These are phyloP conservation scores for Aphanomyces stellatus DNA, from an alignment of 352 stramenopile genomes.

Conservation along the genomic window DNA sequence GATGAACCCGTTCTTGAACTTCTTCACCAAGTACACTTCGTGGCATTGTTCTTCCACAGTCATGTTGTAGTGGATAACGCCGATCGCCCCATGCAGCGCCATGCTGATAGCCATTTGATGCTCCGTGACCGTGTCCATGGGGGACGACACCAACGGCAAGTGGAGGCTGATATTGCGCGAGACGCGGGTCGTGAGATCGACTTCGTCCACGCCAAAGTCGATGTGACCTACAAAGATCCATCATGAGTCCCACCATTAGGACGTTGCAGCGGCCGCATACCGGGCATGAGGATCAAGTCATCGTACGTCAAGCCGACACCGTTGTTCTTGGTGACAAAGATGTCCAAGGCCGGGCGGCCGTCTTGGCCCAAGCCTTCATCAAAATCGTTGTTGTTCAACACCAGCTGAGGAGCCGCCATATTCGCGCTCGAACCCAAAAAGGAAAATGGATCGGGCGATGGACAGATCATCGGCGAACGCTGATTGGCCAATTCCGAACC, in stretches of 20 bases:
- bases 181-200: conserved; percentile 93
- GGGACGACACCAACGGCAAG: conserved; percentile 94
- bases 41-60: conserved; percentile 95
- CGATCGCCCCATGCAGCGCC: conserved; percentile 98
- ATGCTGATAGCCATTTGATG: conserved; percentile 99
- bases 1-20: conserved; percentile 99
- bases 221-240: conserved; percentile 81
- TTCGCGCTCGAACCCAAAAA: conserved; percentile 5
- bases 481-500: conserved; percentile 7
- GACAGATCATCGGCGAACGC: background rate
- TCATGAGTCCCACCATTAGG: background rate
- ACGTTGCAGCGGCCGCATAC: background rate
- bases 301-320: conserved; percentile 74
- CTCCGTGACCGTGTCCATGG: conserved; percentile 99
- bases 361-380: conserved; percentile 28
- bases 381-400: conserved; percentile 17
- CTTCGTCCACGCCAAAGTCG: conserved; percentile 90
- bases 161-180: conserved; percentile 94
- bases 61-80: conserved; percentile 99
- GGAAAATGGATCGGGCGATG: conserved; percentile 6
- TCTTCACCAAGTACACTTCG: conserved; percentile 93
- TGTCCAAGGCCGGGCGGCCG: conserved; percentile 65
- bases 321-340: conserved; percentile 84
- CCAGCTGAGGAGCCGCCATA: conserved; percentile 8
- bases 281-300: conserved; percentile 77